These are phyloP conservation scores for Candida nemodendra DNA, from an alignment of 805 yeast species.

Conservation along the genomic window DNA sequence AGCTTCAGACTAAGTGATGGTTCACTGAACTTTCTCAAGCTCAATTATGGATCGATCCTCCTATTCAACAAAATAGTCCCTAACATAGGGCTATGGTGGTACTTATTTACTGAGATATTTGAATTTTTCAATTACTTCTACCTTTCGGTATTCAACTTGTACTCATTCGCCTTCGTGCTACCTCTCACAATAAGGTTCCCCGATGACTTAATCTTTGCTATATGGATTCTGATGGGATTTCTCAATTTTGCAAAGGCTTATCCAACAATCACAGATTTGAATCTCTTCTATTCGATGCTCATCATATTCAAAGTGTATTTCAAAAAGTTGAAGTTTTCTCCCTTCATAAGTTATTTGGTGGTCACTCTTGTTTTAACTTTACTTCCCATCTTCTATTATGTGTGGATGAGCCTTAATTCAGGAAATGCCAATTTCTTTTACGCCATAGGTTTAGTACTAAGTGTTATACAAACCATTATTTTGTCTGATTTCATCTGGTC, in stretches of 20 bases:
- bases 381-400: conserved; percentile 85
- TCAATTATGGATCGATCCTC: conserved; percentile 58
- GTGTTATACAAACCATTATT: conserved; percentile 64
- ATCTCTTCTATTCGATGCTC: conserved; percentile 32
- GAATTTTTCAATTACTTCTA: conserved; percentile 84
- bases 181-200: conserved; percentile 74
- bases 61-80: conserved; percentile 74
- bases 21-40: conserved; percentile 45
- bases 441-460: conserved; percentile 84
- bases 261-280: conserved; percentile 81
- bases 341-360: conserved; percentile 27
- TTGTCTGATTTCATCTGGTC: conserved; percentile 84
- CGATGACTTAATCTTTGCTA: conserved; percentile 33
- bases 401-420: conserved; percentile 92
- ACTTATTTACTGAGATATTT: conserved; percentile 93
- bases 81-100: conserved; percentile 98
- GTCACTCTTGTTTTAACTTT: conserved; percentile 45
- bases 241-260: conserved; percentile 74
- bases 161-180: conserved; percentile 58
- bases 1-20: conserved; percentile 40
- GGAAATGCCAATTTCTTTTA: conserved; percentile 97
- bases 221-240: conserved; percentile 40
- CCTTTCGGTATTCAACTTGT: conserved; percentile 78
- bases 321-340: conserved; percentile 28
- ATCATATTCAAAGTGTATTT: conserved; percentile 30